Evolutionary conservation across 73 alveolate species (phyloP).

Genomic region (Paramecium primaurelia): DNA sequence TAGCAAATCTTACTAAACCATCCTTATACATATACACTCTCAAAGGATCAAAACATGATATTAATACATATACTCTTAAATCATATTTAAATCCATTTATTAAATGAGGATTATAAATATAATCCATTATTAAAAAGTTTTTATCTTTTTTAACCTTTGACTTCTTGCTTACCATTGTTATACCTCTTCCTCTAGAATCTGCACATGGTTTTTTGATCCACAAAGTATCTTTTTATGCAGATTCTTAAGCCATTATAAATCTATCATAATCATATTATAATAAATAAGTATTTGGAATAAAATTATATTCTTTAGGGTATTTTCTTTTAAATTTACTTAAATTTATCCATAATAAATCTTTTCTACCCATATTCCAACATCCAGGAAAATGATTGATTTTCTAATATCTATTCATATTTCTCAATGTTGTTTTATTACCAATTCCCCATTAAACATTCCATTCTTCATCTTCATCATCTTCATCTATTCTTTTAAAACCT

Average conservation of each 20-base stretch:
- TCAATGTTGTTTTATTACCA: conserved; percentile 61
- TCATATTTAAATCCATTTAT: conserved; percentile 88
- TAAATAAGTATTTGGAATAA: conserved; percentile 82
- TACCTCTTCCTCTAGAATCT: conserved; percentile 95
- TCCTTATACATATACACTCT: conserved; percentile 87
- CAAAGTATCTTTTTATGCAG: conserved; percentile 71
- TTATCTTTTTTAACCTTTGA: conserved; percentile 66
- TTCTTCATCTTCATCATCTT: conserved; percentile 52
- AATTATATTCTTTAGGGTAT: conserved; percentile 74
- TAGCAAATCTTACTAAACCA: conserved; percentile 93
- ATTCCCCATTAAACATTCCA: conserved; percentile 59
- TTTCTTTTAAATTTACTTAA: conserved; percentile 67
- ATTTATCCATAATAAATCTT: conserved; percentile 79
- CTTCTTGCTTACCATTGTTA: conserved; percentile 75
- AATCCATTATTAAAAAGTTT: conserved; percentile 67
- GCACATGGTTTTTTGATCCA: conserved; percentile 95
- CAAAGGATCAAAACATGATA: conserved; percentile 86
- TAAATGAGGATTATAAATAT: conserved; percentile 85
- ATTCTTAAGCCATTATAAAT: conserved; percentile 78
- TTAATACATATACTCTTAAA: conserved; percentile 87
- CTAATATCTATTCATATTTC: conserved; percentile 66
- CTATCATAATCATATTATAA: conserved; percentile 87
- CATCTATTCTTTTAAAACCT: conserved; percentile 50
- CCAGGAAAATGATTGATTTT: conserved; percentile 89
- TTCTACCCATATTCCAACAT: conserved; percentile 84